Evolutionary conservation across 345 rosid species (phyloP).

Genomic region (Streptanthus diversifolius): DNA sequence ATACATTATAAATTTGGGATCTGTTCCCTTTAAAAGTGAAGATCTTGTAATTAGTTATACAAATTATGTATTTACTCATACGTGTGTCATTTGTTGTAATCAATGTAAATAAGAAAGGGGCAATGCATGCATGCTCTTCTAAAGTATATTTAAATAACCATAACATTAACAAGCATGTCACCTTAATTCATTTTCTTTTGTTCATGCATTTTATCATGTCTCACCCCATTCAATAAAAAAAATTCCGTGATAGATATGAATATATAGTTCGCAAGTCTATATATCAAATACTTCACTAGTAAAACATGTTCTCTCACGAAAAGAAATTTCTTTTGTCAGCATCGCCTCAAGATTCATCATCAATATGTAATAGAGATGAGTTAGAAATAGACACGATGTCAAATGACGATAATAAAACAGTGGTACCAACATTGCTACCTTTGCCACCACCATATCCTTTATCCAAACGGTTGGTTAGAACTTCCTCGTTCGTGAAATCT

Average conservation of each 20-base stretch:
- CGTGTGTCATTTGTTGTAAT: neutral
- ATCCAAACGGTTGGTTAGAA: constrained; percentile 7
- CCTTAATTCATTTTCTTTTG: neutral
- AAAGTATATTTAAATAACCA: neutral
- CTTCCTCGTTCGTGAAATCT: constrained; percentile 12
- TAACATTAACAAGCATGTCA: neutral
- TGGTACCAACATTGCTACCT: constrained; percentile 12
- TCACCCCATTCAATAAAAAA: constrained; percentile 1
- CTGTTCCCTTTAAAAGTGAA: neutral
- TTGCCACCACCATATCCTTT: constrained; percentile 18
- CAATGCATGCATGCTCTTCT: constrained; percentile 9
- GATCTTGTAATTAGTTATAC: neutral
- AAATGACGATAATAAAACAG: neutral
- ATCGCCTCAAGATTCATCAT: neutral
- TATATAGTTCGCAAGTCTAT: too few relatives aligned
- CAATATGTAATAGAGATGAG: neutral
- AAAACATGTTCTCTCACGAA: neutral
- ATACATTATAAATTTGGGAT: neutral
- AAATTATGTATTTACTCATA: neutral
- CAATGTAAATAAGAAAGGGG: neutral
- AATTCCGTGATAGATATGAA: too few relatives aligned
- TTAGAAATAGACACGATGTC: neutral
- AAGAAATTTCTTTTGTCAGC: neutral
- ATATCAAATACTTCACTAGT: too few relatives aligned
- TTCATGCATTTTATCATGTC: neutral